These are phyloP conservation scores for Byssochlamys sp. DNA, from an alignment of 2,329 filamentous ascomycete genomes.

Conservation along the genomic window DNA sequence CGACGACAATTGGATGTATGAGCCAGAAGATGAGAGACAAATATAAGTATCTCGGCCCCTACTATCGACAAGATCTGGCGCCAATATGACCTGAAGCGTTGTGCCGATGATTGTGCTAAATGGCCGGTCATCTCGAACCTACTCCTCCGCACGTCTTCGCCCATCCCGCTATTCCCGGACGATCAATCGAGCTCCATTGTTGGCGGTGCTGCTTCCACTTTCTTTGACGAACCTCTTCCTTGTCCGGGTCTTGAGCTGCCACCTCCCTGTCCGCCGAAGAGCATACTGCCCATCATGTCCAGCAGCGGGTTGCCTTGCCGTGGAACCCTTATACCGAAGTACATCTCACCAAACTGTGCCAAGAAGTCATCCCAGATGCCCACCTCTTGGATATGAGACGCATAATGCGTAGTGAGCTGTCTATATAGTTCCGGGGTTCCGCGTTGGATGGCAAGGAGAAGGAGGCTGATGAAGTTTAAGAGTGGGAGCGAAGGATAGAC, in stretches of 20 bases:
- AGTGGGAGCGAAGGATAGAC: slow-evolving; percentile 88
- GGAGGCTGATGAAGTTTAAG: slow-evolving; percentile 81
- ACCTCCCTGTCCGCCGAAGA: slow-evolving; percentile 60
- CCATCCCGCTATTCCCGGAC: neutral
- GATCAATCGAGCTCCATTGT: slow-evolving; percentile 38
- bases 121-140: neutral
- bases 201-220: slow-evolving; percentile 37
- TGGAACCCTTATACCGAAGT: slow-evolving; percentile 84
- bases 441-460: slow-evolving; percentile 74
- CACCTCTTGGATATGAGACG: slow-evolving; percentile 64
- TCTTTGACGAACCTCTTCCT: slow-evolving; percentile 31
- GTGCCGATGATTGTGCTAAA: neutral
- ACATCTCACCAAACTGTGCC: slow-evolving; percentile 86
- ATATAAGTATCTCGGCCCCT: slow-evolving; percentile 10
- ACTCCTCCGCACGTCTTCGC: neutral
- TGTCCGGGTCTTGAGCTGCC: slow-evolving; percentile 36
- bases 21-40: slow-evolving; percentile 49
- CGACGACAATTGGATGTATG: slow-evolving; percentile 88
- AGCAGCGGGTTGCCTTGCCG: slow-evolving; percentile 84
- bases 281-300: slow-evolving; percentile 96
- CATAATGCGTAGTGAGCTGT: slow-evolving; percentile 74
- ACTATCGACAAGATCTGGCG: neutral
- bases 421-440: slow-evolving; percentile 69
- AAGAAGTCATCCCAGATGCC: slow-evolving; percentile 72
- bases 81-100: neutral